Evolutionary conservation across 306 rosid species (phyloP).

Genomic region (Crataegus laevigata): DNA sequence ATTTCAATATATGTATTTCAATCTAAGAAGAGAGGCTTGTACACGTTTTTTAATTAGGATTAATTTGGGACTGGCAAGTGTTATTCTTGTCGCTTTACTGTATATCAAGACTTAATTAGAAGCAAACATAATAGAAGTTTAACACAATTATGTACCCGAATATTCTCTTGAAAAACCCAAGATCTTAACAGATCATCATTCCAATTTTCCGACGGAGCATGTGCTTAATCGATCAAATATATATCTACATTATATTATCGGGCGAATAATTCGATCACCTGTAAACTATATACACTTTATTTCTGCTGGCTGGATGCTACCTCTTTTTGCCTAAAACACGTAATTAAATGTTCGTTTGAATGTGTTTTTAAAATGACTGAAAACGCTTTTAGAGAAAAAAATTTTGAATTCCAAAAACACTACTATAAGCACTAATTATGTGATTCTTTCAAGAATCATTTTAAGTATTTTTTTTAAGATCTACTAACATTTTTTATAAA

Average conservation of each 20-base stretch:
- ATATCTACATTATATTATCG: background rate
- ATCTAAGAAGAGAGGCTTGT: background rate
- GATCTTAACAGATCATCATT: background rate
- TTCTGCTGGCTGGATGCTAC: background rate
- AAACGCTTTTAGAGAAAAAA: too few species aligned
- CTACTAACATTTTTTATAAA: too few species aligned
- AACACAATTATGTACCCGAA: background rate
- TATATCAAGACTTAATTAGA: background rate
- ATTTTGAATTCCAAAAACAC: too few species aligned
- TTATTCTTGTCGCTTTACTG: background rate
- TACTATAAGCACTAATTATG: too few species aligned
- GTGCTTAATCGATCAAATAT: background rate
- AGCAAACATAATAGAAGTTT: background rate
- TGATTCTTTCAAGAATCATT: fast-evolving
- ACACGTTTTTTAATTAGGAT: background rate
- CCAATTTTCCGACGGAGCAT: background rate
- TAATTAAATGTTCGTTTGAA: background rate
- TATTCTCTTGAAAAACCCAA: background rate
- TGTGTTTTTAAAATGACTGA: too few species aligned
- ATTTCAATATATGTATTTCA: too few species aligned
- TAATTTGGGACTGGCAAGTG: background rate
- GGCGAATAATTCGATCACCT: background rate
- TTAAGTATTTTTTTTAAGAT: too few species aligned
- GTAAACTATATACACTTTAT: background rate
- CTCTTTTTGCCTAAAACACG: background rate